Evolutionary conservation across 305 asterid species (phyloP).

Genomic region (Nicotiana rustica): DNA sequence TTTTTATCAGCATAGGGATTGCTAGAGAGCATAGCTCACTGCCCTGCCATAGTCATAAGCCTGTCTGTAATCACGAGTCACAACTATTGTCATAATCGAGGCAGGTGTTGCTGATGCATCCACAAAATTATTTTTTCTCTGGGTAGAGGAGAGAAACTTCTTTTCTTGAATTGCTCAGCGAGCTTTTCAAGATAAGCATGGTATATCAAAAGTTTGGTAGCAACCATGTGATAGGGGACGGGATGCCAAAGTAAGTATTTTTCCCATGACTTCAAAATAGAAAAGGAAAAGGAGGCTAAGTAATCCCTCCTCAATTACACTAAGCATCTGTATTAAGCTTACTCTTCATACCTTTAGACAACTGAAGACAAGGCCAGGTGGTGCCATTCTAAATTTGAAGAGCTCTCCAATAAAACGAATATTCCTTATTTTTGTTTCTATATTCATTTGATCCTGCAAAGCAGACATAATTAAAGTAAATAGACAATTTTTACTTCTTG

Average conservation of each 20-base stretch:
- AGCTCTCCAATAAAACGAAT: constrained; percentile 98
- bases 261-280: constrained; percentile 6
- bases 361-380: constrained; percentile 85
- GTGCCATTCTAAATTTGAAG: constrained; percentile 94
- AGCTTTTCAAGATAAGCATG: constrained; percentile 23
- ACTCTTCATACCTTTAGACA: constrained; percentile 80
- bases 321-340: background rate
- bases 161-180: constrained; percentile 26
- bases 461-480: constrained; percentile 36
- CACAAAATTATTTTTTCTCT: background rate
- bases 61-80: background rate
- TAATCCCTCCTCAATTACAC: constrained; percentile 27
- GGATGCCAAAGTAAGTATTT: constrained; percentile 9
- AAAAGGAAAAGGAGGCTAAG: constrained; percentile 2
- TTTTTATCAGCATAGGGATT: constrained; percentile 11
- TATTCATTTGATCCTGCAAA: constrained; percentile 98
- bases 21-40: constrained; percentile 8
- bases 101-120: constrained; percentile 1
- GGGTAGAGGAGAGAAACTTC: constrained; percentile 15
- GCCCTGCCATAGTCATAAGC: background rate
- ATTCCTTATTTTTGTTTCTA: constrained; percentile 95
- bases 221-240: background rate
- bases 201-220: constrained; percentile 5
- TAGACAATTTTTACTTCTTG: background rate
- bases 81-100: constrained; percentile 7